These are phyloP conservation scores for Neurospora intermedia DNA, from an alignment of 495 filamentous ascomycete species.

Conservation along the genomic window DNA sequence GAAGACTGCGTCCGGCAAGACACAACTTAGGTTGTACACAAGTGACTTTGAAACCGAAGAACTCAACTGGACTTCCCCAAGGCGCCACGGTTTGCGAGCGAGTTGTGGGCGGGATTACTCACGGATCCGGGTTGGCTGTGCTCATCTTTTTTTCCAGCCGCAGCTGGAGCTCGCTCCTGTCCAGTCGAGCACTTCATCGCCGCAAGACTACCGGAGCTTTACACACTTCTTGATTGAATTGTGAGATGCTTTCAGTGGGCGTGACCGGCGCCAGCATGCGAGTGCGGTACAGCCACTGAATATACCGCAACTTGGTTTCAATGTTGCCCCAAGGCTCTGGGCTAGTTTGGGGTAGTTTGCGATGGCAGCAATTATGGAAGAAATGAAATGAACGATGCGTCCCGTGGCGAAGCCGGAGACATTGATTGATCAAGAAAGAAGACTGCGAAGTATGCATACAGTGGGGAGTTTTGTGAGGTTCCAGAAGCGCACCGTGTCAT, in stretches of 20 bases:
- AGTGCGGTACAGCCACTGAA: background rate
- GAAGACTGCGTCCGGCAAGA: background rate
- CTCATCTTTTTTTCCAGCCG: background rate
- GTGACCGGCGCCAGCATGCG: background rate
- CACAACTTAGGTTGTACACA: background rate
- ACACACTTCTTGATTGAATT: background rate
- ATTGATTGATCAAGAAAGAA: background rate
- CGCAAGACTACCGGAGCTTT: background rate
- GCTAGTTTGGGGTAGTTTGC: background rate
- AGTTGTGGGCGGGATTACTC: background rate
- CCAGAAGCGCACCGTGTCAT: background rate
- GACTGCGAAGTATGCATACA: background rate
- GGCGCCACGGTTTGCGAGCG: background rate
- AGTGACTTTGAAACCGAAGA: background rate
- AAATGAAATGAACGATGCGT: background rate
- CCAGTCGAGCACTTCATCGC: background rate
- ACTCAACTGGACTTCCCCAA: background rate
- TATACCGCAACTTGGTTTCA: background rate
- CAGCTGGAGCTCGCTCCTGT: background rate
- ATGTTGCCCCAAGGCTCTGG: background rate
- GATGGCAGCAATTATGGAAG: background rate
- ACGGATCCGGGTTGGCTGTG: background rate
- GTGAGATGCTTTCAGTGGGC: background rate
- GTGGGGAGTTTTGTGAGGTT: background rate
- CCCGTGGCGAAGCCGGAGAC: background rate